A percentile compares a stretch with the other conserved stretches of the same genome.
Conservation (phyloP, 371 early-diverging fungal genomes). For the Catenaria anguillulae region DNA sequence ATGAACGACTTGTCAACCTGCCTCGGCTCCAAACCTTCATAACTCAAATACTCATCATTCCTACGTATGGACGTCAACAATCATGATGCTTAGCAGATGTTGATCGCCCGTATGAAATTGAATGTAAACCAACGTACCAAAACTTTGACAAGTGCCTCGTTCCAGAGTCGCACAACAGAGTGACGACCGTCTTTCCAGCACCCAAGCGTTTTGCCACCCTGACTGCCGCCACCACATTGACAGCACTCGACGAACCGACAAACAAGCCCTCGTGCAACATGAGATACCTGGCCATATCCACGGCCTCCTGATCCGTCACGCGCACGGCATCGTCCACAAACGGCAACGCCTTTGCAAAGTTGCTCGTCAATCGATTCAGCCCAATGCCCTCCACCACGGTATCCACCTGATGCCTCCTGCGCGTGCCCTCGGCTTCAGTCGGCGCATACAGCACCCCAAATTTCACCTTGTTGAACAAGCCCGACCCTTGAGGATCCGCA, state of each 20-base stretch:
- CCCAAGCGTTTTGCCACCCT: constrained; percentile 51
- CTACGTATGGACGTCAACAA: no score
- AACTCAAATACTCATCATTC: no score
- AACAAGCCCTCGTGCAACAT: constrained; percentile 77
- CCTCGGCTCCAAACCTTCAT: no score
- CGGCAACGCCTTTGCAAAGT: constrained; percentile 48
- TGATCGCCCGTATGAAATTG: no score
- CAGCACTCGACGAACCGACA: constrained; percentile 78
- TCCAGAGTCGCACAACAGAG: constrained; percentile 66
- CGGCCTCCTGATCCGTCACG: constrained; percentile 79
- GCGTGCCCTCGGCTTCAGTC: constrained; percentile 74
- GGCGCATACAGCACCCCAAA: constrained; percentile 77
- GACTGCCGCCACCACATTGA: constrained; percentile 81
- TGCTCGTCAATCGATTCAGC: constrained; percentile 80
- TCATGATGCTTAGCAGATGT: no score
- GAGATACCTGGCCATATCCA: constrained; percentile 76
- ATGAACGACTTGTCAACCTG: no score
- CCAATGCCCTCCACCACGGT: constrained; percentile 93
- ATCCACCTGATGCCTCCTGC: constrained; percentile 87
- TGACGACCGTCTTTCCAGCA: constrained; percentile 67
- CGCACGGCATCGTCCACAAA: constrained; percentile 71
- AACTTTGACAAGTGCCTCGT: constrained; percentile 71
- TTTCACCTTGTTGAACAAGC: constrained; percentile 77
- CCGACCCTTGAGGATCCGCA: constrained; percentile 89
- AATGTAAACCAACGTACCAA: constrained; percentile 43